Evolutionary conservation across 2,329 filamentous ascomycete species (phyloP).

Genomic region (Microsporum canis): DNA sequence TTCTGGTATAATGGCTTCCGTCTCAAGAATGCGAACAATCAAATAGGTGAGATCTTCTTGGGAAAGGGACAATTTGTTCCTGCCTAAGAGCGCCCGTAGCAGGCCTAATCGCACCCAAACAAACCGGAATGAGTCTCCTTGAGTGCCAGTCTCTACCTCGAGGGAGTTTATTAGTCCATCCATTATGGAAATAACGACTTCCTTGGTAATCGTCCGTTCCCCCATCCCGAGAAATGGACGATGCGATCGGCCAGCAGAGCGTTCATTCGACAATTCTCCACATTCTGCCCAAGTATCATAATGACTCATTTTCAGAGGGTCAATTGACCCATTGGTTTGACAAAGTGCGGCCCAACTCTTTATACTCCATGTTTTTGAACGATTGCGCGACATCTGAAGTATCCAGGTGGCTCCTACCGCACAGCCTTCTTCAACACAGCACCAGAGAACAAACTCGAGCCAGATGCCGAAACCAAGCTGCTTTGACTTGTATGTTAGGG

Average conservation of each 20-base stretch:
- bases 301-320: conserved; percentile 26
- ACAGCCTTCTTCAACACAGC: conserved; percentile 39
- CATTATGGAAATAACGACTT: conserved; percentile 46
- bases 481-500: conserved; percentile 22
- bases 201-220: conserved; percentile 43
- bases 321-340: conserved; percentile 19
- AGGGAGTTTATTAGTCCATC: conserved; percentile 41
- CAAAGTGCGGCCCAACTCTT: conserved; percentile 31
- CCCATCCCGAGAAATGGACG: conserved; percentile 32
- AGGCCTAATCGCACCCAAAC: conserved; percentile 29
- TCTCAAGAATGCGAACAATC: conserved; percentile 42
- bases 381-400: conserved; percentile 24
- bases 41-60: conserved; percentile 27
- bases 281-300: conserved; percentile 29
- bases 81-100: conserved; percentile 23
- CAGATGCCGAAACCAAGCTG: conserved; percentile 39
- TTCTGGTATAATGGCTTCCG: conserved; percentile 36
- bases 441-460: conserved; percentile 42
- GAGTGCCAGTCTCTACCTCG: conserved; percentile 30
- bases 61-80: conserved; percentile 21
- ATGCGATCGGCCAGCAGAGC: conserved; percentile 13
- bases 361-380: conserved; percentile 28
- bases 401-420: conserved; percentile 32
- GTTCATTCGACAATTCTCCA: conserved; percentile 12
- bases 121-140: conserved; percentile 24